A percentile compares a stretch with the other conserved stretches of the same genome.
phyloP scores from a whole-genome alignment of 495 filamentous ascomycete species.

The Lindgomyces ingoldianus region DNA sequence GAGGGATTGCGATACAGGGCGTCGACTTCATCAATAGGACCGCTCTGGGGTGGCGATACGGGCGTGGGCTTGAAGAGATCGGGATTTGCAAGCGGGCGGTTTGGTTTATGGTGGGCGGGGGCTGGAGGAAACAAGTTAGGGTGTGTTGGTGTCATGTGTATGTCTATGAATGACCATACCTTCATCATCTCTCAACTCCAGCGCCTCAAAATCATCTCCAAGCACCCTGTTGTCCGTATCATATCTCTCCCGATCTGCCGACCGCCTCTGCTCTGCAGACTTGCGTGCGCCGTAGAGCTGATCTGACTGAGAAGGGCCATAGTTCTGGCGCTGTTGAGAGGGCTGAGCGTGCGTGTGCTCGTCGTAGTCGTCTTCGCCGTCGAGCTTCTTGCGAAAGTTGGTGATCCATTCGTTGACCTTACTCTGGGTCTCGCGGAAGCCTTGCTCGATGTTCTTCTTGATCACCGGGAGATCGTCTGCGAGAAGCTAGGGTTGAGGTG shows the following conservation, averaged over 20 bases:
- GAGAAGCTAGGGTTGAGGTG: background rate
- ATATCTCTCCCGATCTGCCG: constrained; percentile 82
- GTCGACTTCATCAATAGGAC: constrained; percentile 69
- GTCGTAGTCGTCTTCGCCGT: constrained; percentile 72
- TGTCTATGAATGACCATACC: constrained; percentile 48
- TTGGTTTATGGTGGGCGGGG: constrained; percentile 35
- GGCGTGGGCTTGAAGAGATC: constrained; percentile 74
- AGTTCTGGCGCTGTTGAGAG: constrained; percentile 48
- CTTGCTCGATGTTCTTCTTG: constrained; percentile 88
- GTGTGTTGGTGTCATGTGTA: background rate
- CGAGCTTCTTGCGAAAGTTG: constrained; percentile 84
- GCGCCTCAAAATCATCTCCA: constrained; percentile 85
- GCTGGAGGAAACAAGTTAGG: no score
- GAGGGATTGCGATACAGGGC: constrained; percentile 67
- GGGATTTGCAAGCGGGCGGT: constrained; percentile 72
- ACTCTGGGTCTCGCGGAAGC: constrained; percentile 89
- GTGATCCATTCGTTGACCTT: constrained; percentile 92
- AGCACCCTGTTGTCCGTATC: constrained; percentile 93
- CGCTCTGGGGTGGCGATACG: constrained; percentile 54
- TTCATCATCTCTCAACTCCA: constrained; percentile 78
- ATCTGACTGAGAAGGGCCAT: constrained; percentile 44
- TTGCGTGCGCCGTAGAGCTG: constrained; percentile 56
- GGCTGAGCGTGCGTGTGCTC: constrained; percentile 50
- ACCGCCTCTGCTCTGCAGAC: constrained; percentile 66
- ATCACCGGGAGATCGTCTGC: constrained; percentile 90